phyloP scores from a whole-genome alignment of 164 flowering plant species.

The Brasenia schreberi region DNA sequence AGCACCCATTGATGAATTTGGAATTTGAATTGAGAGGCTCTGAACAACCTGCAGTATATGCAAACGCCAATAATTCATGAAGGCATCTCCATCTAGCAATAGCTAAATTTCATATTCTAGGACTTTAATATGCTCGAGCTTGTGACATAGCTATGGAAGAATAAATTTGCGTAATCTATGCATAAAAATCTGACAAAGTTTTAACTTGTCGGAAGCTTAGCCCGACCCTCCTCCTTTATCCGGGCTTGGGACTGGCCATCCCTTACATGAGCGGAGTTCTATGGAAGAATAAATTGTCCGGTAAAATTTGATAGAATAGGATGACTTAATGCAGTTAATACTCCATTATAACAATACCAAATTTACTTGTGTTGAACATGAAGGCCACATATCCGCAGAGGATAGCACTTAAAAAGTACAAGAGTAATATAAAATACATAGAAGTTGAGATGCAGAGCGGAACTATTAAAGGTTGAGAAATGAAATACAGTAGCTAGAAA shows the following conservation, averaged over 20 bases:
- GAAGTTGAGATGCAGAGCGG: background rate
- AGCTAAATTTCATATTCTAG: background rate
- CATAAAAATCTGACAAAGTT: no score
- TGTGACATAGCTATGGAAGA: no score
- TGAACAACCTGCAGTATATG: conserved; percentile 59
- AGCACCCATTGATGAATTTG: conserved; percentile 51
- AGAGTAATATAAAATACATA: background rate
- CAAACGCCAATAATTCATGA: background rate
- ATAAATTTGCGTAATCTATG: no score
- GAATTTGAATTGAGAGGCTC: conserved; percentile 55
- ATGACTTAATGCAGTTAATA: no score
- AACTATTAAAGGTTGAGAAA: background rate
- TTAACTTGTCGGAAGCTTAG: no score
- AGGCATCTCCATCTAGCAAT: background rate
- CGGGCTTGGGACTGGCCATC: no score
- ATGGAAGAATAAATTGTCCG: background rate
- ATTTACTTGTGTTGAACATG: no score
- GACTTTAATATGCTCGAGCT: background rate
- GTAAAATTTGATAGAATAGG: background rate
- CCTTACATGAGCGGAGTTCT: no score
- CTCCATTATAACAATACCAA: no score
- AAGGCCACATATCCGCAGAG: no score
- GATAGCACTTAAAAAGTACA: background rate
- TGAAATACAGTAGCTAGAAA: background rate
- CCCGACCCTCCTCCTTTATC: no score